phyloP scores from a whole-genome alignment of 106 monocot species.

The Ottelia alismoides region DNA sequence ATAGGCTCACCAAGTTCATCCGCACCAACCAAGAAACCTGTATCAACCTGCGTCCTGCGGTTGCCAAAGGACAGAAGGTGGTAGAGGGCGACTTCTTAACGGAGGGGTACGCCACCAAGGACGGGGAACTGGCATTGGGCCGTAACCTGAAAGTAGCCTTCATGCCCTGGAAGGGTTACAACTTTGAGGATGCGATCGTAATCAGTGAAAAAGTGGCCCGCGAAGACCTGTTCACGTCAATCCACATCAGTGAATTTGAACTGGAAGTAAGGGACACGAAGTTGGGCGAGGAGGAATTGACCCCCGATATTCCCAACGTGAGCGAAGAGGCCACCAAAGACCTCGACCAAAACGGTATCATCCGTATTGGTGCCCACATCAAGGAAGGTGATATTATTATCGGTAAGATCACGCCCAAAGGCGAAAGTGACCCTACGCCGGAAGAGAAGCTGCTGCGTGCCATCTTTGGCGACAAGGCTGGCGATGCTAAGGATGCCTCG shows the following conservation, averaged over 20 bases:
- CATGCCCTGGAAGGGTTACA: background rate
- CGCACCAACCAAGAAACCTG: conserved; percentile 6
- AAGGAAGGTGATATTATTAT: too few species aligned
- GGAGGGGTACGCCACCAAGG: background rate
- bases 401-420: too few species aligned
- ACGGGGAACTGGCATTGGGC: background rate
- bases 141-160: background rate
- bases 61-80: background rate
- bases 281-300: background rate
- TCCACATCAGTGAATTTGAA: background rate
- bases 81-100: background rate
- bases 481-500: too few species aligned
- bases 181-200: background rate
- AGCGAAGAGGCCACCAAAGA: too few species aligned
- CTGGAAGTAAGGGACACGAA: background rate
- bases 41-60: conserved; percentile 1
- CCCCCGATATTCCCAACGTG: conserved; percentile 2
- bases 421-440: too few species aligned
- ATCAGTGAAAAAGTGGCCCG: background rate
- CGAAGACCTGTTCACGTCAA: background rate
- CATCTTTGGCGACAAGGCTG: too few species aligned
- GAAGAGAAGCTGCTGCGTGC: too few species aligned
- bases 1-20: background rate
- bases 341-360: too few species aligned
- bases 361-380: too few species aligned